Base-by-base conservation (phyloP, 2,329 filamentous ascomycete genomes). In the Phyllosticta citriasiana region DNA sequence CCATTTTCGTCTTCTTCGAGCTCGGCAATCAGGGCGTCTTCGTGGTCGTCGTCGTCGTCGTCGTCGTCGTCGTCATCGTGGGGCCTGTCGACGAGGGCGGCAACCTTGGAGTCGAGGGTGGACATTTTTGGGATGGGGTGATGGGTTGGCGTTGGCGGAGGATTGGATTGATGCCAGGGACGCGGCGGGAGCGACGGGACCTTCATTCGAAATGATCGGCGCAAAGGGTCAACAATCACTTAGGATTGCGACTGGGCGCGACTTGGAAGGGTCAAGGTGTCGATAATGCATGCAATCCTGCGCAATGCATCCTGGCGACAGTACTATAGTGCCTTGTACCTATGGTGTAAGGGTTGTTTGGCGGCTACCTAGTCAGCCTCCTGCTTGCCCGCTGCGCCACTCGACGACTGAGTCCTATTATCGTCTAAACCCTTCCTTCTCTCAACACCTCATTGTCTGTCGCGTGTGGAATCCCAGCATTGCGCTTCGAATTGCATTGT, bases 21-120 rank as follows among this genome's bases (percentile, higher is more conserved):
- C 60, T 80, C 77, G 40, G 80, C 81, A 65, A 86, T 82, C 60
- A 87, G 77, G 54, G 81, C 82, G 67, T 85, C 84, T 69, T 84
- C 80, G 68, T 84, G 80, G 64, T 83, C 82, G 4, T 77, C 78
- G 64, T 81, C 79, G 63, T 74, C 71, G 40, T 71, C n/a, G n/a
- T n/a, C n/a, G 68, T 84, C 80, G 64, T 83, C 82, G 4, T 77
- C 78, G 64, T 81, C 79, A 63, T 74, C 71, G 40, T 71, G 70
- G 62, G 76, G 67, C 57, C 67, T 65, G 69, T 80, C 81, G 30
- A 83, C 74, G 24, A 82, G 68, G 27, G 72, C 72, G 53, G 81
- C 80, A 35, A 83, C 81, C 63, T 77, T 77, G 53, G 77, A 67
- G 68, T 83, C 81, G 59, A 83, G 66, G 53, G 69, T 19, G 78